A percentile compares a stretch with the other conserved stretches of the same genome.
Conservation (phyloP, 306 rosid genomes). For the Gynostemma pentaphyllum region DNA sequence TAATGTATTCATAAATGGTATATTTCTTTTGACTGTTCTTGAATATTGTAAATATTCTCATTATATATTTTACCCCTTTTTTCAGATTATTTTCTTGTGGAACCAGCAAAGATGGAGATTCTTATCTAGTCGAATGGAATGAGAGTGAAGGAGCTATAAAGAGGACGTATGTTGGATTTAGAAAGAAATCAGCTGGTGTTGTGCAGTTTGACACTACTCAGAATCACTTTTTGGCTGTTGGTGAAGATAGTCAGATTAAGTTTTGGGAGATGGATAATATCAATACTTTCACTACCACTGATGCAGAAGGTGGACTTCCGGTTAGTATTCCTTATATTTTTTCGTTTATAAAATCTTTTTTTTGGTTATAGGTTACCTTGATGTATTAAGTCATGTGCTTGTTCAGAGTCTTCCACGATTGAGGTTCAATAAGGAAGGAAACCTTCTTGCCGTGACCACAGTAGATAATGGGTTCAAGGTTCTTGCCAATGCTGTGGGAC, state of each 20-base stretch:
- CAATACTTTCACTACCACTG: constrained; percentile 35
- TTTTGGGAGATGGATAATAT: constrained; percentile 80
- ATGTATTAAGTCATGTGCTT: constrained; percentile 17
- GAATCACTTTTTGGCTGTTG: constrained; percentile 78
- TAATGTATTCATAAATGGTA: background rate
- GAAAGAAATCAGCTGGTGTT: constrained; percentile 63
- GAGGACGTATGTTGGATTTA: constrained; percentile 64
- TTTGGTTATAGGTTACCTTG: background rate
- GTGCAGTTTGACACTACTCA: constrained; percentile 79
- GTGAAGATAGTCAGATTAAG: constrained; percentile 78
- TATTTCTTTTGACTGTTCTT: background rate
- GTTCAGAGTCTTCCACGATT: constrained; percentile 67
- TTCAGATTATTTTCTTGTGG: constrained; percentile 84
- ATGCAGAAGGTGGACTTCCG: constrained; percentile 74
- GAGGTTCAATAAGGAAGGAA: constrained; percentile 80
- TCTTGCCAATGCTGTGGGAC: constrained; percentile 63
- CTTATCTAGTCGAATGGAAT: constrained; percentile 82
- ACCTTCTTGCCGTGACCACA: constrained; percentile 75
- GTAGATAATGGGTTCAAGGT: constrained; percentile 63
- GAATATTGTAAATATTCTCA: background rate
- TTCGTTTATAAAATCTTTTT: background rate
- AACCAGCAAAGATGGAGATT: constrained; percentile 84
- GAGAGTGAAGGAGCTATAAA: constrained; percentile 74
- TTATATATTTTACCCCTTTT: constrained; percentile 6
- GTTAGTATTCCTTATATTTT: constrained; percentile 25